These are phyloP conservation scores for Westerdykella sp. DNA, from an alignment of 2,329 filamentous ascomycete genomes.

Conservation along the genomic window DNA sequence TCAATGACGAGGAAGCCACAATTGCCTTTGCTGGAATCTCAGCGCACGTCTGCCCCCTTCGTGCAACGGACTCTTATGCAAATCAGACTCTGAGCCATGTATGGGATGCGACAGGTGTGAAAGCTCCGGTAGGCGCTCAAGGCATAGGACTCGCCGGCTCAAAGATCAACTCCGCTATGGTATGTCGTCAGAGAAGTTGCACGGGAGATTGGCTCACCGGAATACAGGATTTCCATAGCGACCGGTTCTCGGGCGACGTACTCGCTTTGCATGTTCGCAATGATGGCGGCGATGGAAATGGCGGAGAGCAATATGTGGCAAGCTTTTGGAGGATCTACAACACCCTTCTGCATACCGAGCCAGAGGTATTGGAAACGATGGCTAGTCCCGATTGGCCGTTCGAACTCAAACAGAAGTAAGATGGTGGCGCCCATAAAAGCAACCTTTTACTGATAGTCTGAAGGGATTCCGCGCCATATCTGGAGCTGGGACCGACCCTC, in stretches of 20 bases:
- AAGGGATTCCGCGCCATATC: conserved; percentile 24
- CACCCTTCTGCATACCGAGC: conserved; percentile 26
- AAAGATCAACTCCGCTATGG: conserved; percentile 32
- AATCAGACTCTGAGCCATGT: conserved; percentile 35
- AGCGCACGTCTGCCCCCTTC: conserved; percentile 24
- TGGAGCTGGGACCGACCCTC: conserved; percentile 30
- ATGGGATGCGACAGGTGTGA: conserved; percentile 32
- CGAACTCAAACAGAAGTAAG: conserved; percentile 35
- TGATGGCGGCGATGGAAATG: conserved; percentile 24
- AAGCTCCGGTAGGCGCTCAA: conserved; percentile 27
- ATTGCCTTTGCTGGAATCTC: conserved; percentile 32
- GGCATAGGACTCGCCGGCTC: conserved; percentile 34
- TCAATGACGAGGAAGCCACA: conserved; percentile 35
- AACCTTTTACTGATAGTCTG: neutral
- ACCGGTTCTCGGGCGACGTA: conserved; percentile 35
- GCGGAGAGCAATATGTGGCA: conserved; percentile 30
- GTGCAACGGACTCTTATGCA: conserved; percentile 35
- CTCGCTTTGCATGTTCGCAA: conserved; percentile 32
- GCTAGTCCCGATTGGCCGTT: conserved; percentile 32
- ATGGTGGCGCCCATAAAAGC: neutral
- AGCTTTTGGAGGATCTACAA: conserved; percentile 35
- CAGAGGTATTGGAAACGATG: conserved; percentile 32
- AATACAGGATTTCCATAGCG: conserved; percentile 31
- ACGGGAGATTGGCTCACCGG: neutral
- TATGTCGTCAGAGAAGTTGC: conserved; percentile 1